These are phyloP conservation scores for Boletus insuetus DNA, from an alignment of 768 basidiomycete genomes.

Conservation along the genomic window DNA sequence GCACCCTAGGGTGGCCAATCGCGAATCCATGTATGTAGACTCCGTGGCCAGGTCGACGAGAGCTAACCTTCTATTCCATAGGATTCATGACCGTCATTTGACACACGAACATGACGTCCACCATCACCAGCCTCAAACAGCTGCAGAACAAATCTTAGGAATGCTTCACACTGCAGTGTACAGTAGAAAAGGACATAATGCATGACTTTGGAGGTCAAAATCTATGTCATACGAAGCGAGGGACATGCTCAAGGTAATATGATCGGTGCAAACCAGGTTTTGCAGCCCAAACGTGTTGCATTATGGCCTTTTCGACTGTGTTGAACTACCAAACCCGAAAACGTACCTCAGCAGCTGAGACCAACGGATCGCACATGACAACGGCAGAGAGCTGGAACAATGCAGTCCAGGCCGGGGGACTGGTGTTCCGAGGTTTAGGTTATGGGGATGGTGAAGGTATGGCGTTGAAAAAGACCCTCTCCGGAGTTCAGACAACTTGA, in stretches of 20 bases:
- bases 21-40: not conserved
- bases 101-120: not conserved
- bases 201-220: constrained; percentile 23
- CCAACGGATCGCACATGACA: not conserved
- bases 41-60: not conserved
- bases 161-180: not conserved
- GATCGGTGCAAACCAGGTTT: constrained; percentile 14
- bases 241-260: not conserved
- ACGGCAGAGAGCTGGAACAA: not conserved
- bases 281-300: constrained; percentile 23
- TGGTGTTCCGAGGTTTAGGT: too few species aligned
- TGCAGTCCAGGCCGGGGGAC: not conserved
- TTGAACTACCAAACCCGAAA: not conserved
- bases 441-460: too few species aligned
- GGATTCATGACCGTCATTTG: not conserved
- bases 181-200: constrained; percentile 30
- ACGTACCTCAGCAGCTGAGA: constrained; percentile 15
- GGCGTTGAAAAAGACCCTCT: not conserved
- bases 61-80: not conserved
- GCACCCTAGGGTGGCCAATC: not conserved
- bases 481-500: not conserved
- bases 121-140: not conserved
- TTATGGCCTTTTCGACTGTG: constrained; percentile 24
- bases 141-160: constrained; percentile 4
- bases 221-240: constrained; percentile 7